Evolutionary conservation across 208 protist species (phyloP).

Genomic region (Angomonas deanei): DNA sequence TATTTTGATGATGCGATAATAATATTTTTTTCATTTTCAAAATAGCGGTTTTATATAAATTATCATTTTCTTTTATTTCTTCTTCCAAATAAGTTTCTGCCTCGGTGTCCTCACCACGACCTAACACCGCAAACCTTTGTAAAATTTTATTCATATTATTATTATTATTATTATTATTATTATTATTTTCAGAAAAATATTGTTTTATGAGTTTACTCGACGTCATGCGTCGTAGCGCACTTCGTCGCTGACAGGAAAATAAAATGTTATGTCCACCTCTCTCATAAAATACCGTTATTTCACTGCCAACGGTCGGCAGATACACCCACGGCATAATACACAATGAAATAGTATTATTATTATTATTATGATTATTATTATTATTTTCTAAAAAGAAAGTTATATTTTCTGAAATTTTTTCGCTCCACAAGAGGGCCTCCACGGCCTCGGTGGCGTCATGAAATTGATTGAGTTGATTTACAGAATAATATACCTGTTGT

Average conservation of each 20-base stretch:
- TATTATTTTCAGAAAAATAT: too few species aligned
- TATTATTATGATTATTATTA: too few species aligned
- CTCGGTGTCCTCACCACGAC: background rate
- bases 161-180: background rate
- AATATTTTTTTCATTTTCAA: too few species aligned
- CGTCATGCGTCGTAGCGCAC: conserved; percentile 65
- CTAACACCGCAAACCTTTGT: background rate
- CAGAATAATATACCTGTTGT: conserved; percentile 57
- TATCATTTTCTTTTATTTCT: background rate
- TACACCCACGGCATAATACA: conserved; percentile 71
- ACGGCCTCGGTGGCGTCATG: conserved; percentile 36
- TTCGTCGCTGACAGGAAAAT: conserved; percentile 64
- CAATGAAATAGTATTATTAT: conserved; percentile 41
- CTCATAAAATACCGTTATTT: conserved; percentile 63
- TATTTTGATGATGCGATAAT: too few species aligned
- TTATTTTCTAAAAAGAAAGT: too few species aligned
- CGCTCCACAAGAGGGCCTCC: conserved; percentile 38
- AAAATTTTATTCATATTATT: background rate
- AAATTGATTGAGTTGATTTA: conserved; percentile 76
- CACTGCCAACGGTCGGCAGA: conserved; percentile 65
- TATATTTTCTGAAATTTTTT: conserved; percentile 12
- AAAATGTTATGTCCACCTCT: conserved; percentile 36
- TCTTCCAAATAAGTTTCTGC: background rate
- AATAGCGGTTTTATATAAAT: background rate
- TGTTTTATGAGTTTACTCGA: background rate